Conservation (phyloP, 164 flowering plant species). For the Taxillus chinensis region DNA sequence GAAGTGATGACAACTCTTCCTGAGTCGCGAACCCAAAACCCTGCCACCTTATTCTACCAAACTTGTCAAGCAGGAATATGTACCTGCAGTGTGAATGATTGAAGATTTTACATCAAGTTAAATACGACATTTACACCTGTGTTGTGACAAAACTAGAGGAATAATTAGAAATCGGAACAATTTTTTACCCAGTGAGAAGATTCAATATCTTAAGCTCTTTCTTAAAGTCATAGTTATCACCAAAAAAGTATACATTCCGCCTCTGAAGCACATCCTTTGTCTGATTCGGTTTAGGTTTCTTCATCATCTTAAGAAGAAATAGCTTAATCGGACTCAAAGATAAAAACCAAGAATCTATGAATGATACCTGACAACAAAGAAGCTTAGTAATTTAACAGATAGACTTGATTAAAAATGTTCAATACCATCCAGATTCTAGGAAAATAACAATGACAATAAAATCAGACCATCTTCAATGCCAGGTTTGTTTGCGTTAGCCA, state of each 20-base stretch:
- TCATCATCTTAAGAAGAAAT: slow-evolving; percentile 62
- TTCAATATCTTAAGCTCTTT: slow-evolving; percentile 88
- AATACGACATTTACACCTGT: too few species aligned
- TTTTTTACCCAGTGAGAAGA: slow-evolving; percentile 84
- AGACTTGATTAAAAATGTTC: not conserved
- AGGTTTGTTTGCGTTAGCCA: not conserved
- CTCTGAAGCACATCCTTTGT: slow-evolving; percentile 29
- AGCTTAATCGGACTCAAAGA: slow-evolving; percentile 52
- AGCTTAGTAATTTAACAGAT: not conserved
- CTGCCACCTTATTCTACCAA: slow-evolving; percentile 95
- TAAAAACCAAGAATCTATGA: slow-evolving; percentile 79
- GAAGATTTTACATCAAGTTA: too few species aligned
- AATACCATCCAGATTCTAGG: not conserved
- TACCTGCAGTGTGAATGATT: slow-evolving; percentile 40
- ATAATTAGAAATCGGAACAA: not conserved
- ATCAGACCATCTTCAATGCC: not conserved
- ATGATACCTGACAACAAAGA: slow-evolving; percentile 52
- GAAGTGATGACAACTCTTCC: slow-evolving; percentile 69
- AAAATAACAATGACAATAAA: not conserved
- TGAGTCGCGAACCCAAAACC: slow-evolving; percentile 72
- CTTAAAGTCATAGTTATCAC: slow-evolving; percentile 89
- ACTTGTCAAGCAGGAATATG: slow-evolving; percentile 65
- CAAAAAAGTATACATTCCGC: slow-evolving; percentile 77
- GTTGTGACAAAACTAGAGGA: not conserved
- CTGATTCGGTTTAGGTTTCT: slow-evolving; percentile 40